These are phyloP conservation scores for Halophytophthora polymorphica DNA, from an alignment of 352 stramenopile genomes.

Conservation along the genomic window DNA sequence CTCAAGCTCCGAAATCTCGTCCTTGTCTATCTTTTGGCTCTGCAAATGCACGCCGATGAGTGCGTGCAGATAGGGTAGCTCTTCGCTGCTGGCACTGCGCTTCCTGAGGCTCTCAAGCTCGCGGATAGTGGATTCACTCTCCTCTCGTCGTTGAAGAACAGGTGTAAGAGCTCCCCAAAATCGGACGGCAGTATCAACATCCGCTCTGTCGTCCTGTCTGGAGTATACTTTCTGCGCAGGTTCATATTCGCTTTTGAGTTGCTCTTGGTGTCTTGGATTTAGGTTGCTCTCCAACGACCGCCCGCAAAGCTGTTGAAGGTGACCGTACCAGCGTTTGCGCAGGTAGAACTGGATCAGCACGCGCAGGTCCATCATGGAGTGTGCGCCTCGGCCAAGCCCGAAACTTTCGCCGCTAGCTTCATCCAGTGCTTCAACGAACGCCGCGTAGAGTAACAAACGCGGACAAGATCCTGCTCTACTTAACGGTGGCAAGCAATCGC, in stretches of 20 bases:
- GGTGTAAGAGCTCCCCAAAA: conserved; percentile 89
- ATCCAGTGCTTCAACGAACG: not conserved
- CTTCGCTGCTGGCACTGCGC: conserved; percentile 56
- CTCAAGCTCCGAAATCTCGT: conserved; percentile 75
- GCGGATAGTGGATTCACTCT: conserved; percentile 78
- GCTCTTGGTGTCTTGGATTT: conserved; percentile 80
- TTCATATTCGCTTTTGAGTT: conserved; percentile 84
- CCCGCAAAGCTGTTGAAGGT: conserved; percentile 82
- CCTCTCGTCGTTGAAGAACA: conserved; percentile 52
- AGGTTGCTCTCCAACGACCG: conserved; percentile 34
- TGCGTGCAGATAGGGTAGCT: conserved; percentile 74
- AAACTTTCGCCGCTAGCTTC: not conserved
- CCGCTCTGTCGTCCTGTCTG: conserved; percentile 70
- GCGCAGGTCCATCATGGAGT: conserved; percentile 44
- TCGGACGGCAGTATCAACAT: conserved; percentile 69
- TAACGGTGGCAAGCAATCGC: no score
- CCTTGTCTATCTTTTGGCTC: conserved; percentile 76
- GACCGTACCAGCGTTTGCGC: conserved; percentile 84
- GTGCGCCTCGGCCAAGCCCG: not conserved
- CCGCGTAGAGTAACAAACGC: no score
- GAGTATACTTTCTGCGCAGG: conserved; percentile 83
- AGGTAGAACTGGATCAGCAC: conserved; percentile 88
- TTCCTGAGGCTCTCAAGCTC: conserved; percentile 82
- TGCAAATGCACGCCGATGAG: conserved; percentile 74
- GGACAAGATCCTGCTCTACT: no score